phyloP scores from a whole-genome alignment of 306 rosid species.

The Rosa chinensis region DNA sequence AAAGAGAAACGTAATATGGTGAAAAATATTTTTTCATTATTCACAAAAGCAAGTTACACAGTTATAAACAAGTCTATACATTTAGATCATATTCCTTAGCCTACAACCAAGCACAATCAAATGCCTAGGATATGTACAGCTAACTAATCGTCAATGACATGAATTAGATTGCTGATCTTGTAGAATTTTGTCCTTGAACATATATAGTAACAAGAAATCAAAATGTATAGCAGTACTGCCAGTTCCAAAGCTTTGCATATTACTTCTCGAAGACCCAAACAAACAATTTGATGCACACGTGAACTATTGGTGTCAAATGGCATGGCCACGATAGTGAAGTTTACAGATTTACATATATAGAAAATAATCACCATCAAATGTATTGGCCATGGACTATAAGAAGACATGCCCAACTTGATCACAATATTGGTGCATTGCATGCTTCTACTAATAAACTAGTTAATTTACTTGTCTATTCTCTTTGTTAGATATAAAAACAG shows the following conservation, averaged over 20 bases:
- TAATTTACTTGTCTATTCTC: not conserved
- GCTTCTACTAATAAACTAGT: not conserved
- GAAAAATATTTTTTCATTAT: too few species aligned
- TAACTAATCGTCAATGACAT: too few species aligned
- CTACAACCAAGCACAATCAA: too few species aligned
- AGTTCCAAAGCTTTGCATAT: conserved; percentile 7
- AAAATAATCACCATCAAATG: not conserved
- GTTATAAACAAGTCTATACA: too few species aligned
- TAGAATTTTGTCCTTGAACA: too few species aligned
- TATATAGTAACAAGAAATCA: not conserved
- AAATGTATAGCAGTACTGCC: not conserved
- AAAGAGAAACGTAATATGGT: too few species aligned
- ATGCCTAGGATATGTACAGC: too few species aligned
- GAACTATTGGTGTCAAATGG: not conserved
- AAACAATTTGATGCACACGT: not conserved
- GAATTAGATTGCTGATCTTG: too few species aligned
- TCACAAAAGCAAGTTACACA: too few species aligned
- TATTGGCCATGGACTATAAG: conserved; percentile 7
- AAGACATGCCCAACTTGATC: conserved; percentile 5
- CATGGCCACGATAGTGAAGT: not conserved
- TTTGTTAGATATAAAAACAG: not conserved
- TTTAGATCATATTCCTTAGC: too few species aligned
- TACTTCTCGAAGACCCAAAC: conserved; percentile 19
- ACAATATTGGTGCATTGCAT: conserved; percentile 12
- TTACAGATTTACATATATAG: not conserved